phyloP scores from a whole-genome alignment of 1,139 yeast genomes.

The Diutina scorzettiae region DNA sequence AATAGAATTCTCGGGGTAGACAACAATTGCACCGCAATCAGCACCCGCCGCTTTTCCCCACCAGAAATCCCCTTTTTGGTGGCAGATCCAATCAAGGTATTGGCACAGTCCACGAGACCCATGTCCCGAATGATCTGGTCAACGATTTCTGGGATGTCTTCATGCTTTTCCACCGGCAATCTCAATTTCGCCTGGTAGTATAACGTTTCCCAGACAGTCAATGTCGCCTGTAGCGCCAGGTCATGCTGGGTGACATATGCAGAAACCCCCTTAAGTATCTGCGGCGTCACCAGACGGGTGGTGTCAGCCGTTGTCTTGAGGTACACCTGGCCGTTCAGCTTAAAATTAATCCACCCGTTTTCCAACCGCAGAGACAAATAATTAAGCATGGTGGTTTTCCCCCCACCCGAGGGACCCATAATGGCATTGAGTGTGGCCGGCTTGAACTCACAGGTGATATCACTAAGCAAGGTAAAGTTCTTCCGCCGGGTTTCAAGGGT shows the following conservation, averaged over 20 bases:
- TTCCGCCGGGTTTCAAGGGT: constrained; percentile 1
- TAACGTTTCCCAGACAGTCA: constrained; percentile 2
- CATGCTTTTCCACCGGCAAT: background rate
- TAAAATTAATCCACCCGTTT: background rate
- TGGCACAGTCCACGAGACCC: constrained; percentile 3
- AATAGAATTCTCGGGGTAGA: background rate
- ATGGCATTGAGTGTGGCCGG: constrained; percentile 1
- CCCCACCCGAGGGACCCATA: constrained; percentile 4
- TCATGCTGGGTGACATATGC: constrained; percentile 4
- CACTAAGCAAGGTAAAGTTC: background rate
- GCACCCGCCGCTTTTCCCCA: constrained; percentile 5
- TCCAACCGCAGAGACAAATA: background rate
- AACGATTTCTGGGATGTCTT: background rate
- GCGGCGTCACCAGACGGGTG: background rate
- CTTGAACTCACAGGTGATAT: background rate
- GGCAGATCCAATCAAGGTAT: constrained; percentile 4
- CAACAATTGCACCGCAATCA: constrained; percentile 2
- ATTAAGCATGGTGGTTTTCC: constrained; percentile 4
- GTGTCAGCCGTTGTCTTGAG: background rate
- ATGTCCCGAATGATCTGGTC: background rate
- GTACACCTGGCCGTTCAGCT: background rate
- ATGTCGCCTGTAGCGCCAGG: constrained; percentile 1
- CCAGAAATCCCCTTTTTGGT: constrained; percentile 4
- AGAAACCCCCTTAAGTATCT: background rate
- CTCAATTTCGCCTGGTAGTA: constrained; percentile 4